Evolutionary conservation across 176 grass and related monocot species (phyloP).

Genomic region (Eleusine coracana): DNA sequence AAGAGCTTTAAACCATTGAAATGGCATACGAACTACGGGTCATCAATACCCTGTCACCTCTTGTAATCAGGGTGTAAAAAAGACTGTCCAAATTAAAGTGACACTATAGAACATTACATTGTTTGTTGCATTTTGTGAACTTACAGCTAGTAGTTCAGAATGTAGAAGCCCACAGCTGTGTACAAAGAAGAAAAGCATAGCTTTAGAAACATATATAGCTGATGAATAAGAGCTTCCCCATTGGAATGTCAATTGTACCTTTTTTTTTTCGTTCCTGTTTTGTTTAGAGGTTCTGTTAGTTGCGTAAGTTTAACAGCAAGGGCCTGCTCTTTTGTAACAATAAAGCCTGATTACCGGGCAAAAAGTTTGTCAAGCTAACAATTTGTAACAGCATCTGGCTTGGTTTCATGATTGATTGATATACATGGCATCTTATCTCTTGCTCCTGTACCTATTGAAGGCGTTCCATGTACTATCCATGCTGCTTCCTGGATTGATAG

Average conservation of each 20-base stretch:
- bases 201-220: slow-evolving; percentile 46
- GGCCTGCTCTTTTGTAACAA: slow-evolving; percentile 28
- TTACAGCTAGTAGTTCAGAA: slow-evolving; percentile 42
- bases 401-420: slow-evolving; percentile 3
- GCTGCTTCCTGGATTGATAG: not conserved
- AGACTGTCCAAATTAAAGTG: slow-evolving; percentile 30
- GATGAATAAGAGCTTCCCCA: slow-evolving; percentile 50
- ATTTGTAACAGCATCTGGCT: slow-evolving; percentile 11
- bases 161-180: slow-evolving; percentile 50
- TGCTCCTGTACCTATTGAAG: not conserved
- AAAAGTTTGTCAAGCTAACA: slow-evolving; percentile 27
- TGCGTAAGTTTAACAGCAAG: slow-evolving; percentile 27
- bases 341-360: slow-evolving; percentile 32
- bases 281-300: not conserved
- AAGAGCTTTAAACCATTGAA: not conserved
- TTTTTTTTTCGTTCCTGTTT: not conserved
- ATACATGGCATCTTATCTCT: not conserved
- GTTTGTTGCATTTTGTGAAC: slow-evolving; percentile 47
- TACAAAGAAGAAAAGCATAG: slow-evolving; percentile 53
- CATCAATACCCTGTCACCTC: slow-evolving; percentile 29
- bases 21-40: slow-evolving; percentile 1
- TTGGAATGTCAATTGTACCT: slow-evolving; percentile 32
- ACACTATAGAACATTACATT: slow-evolving; percentile 48
- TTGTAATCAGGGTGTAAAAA: slow-evolving; percentile 46
- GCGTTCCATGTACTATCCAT: not conserved